Evolutionary conservation across 2,329 filamentous ascomycete species (phyloP), one percentile per base, ranked within the genome.

Genomic region (Cladophialophora immunda): DNA sequence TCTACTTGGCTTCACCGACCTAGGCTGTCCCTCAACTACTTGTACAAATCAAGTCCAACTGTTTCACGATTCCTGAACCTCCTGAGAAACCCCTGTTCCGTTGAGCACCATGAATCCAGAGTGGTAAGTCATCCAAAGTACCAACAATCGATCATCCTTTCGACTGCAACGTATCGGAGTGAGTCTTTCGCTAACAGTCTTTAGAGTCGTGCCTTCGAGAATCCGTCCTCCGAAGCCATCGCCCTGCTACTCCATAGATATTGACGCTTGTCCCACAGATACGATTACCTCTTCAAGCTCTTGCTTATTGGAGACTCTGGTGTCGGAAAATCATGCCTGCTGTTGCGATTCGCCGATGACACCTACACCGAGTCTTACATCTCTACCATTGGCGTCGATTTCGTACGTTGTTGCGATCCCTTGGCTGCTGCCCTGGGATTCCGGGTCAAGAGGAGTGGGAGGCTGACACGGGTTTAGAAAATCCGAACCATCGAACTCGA

Each of bases 241-340:
- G 53, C 29, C 41, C 30, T 58, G 47, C 47, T 29, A 27, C n/a
- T 54, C 6, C 52, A 4, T 38, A n/a, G 22, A 65, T 55, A 67
- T 64, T 70, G 58, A 70, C 59, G n/a, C 4, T 41, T 50, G 22
- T 38, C 22, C 54, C 30, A 15, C 47, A 98, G 95, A 95, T 99
- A 99, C 92, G 95, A 99, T 82, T 99, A 99, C 83, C 93, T 99
- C 79, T 99, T 99, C 90, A 99, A 99, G 90, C 93, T 99, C 74
- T 92, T 99, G 83, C 94, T 99, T 86, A 99, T 99, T 89, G 95
- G 95, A 83, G 95, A 99, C 82, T 99, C 95, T 81, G 95, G 95
- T 89, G 95, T 99, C 78, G 95, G 95, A 91, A 99, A 99, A 91
- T 99, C 95, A 79, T 99, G 95, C 84, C 82, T 99, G 85, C 87